These are phyloP conservation scores for Lumnitzera racemosa DNA, from an alignment of 345 rosid genomes.

Conservation along the genomic window DNA sequence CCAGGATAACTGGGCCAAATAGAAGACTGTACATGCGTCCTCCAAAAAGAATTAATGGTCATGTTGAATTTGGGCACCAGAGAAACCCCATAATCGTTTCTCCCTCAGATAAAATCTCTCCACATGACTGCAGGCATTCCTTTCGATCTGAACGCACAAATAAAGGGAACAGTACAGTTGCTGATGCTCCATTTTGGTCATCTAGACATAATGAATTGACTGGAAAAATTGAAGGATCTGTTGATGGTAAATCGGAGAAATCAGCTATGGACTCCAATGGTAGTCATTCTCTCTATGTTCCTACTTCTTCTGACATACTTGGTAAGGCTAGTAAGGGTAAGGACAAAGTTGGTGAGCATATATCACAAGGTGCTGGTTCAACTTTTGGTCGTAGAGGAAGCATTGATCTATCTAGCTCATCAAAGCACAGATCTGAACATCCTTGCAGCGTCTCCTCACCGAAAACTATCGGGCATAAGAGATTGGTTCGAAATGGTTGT, in stretches of 20 bases:
- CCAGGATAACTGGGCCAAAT: constrained; percentile 19
- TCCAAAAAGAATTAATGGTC: constrained; percentile 16
- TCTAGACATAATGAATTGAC: constrained; percentile 18
- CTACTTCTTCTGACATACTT: constrained; percentile 19
- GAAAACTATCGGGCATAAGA: constrained; percentile 41
- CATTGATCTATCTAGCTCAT: constrained; percentile 27
- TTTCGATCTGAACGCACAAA: constrained; percentile 19
- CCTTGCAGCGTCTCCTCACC: constrained; percentile 20
- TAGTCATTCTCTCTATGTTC: constrained; percentile 18
- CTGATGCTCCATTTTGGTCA: constrained; percentile 16
- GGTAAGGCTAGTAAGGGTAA: constrained; percentile 51
- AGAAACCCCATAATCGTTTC: constrained; percentile 14
- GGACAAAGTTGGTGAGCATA: constrained; percentile 38
- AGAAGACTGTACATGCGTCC: constrained; percentile 20
- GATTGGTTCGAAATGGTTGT: constrained; percentile 85
- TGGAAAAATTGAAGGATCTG: constrained; percentile 18
- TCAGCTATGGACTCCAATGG: constrained; percentile 15
- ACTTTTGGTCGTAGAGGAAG: constrained; percentile 25
- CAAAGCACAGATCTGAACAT: constrained; percentile 15
- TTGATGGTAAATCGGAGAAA: constrained; percentile 16
- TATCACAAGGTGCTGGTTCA: constrained; percentile 25
- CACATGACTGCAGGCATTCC: constrained; percentile 18
- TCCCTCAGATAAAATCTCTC: constrained; percentile 19
- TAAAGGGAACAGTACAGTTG: constrained; percentile 31
- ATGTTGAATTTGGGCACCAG: constrained; percentile 19